Conservation (phyloP, 148 eudicot genomes). For the Fagopyrum tataricum region DNA sequence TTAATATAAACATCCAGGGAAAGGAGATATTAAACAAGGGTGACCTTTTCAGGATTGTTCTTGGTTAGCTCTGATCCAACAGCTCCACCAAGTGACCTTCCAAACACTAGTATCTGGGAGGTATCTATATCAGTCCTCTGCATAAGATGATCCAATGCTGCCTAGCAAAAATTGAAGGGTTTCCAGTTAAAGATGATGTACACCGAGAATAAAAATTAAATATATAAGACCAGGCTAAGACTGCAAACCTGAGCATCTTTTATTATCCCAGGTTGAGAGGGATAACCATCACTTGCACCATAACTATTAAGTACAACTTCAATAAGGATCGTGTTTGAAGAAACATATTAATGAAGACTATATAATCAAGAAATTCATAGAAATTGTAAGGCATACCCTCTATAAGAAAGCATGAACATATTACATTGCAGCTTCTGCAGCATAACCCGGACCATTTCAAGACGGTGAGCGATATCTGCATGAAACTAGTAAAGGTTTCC, state of each 20-base stretch:
- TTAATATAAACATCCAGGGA: background rate
- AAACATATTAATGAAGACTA: background rate
- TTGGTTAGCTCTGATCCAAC: conserved; percentile 77
- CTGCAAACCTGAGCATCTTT: conserved; percentile 80
- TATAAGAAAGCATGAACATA: conserved; percentile 94
- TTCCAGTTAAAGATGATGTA: background rate
- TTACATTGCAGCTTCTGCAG: conserved; percentile 79
- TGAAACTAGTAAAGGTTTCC: conserved; percentile 47
- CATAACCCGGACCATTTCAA: conserved; percentile 96
- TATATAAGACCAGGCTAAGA: background rate
- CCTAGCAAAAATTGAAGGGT: conserved; percentile 34
- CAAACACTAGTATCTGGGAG: conserved; percentile 81
- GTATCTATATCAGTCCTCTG: conserved; percentile 92
- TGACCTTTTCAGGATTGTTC: conserved; percentile 91
- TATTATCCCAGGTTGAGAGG: conserved; percentile 92
- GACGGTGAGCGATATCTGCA: conserved; percentile 95
- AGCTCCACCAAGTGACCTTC: conserved; percentile 98
- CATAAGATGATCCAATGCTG: conserved; percentile 85
- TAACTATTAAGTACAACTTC: conserved; percentile 38
- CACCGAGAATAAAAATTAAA: background rate
- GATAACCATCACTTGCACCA: conserved; percentile 95
- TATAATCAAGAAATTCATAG: conserved; percentile 7
- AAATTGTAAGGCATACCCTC: conserved; percentile 59
- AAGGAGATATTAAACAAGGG: conserved; percentile 2
- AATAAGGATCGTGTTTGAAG: conserved; percentile 12